A percentile compares a stretch with the other conserved stretches of the same genome.
Conservation (phyloP, 2,329 filamentous ascomycete genomes). For the Fusarium chlamydosporum region DNA sequence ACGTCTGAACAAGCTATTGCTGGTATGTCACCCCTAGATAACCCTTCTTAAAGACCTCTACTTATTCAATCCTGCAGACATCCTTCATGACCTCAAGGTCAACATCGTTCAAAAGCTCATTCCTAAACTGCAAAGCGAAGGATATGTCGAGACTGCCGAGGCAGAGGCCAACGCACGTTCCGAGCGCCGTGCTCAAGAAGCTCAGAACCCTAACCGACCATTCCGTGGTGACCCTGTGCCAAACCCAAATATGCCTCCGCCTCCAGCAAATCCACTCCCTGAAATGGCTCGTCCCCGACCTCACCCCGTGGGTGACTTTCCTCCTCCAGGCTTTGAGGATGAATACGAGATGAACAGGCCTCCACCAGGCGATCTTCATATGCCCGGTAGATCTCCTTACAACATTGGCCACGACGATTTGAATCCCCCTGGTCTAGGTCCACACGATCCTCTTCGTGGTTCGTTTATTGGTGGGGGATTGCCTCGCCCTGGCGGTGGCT, state of each 20-base stretch:
- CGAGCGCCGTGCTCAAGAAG: constrained; percentile 59
- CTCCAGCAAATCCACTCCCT: constrained; percentile 75
- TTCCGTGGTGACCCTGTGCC: constrained; percentile 66
- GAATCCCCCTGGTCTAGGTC: constrained; percentile 87
- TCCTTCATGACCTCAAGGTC: constrained; percentile 80
- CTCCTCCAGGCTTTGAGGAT: constrained; percentile 93
- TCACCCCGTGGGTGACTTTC: constrained; percentile 77
- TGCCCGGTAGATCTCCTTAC: constrained; percentile 68
- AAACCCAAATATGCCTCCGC: constrained; percentile 72
- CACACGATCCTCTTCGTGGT: constrained; percentile 82
- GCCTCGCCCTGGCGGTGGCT: constrained; percentile 70
- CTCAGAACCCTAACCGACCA: constrained; percentile 53
- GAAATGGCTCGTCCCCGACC: constrained; percentile 71
- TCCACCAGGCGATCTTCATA: constrained; percentile 50
- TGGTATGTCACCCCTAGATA: constrained; percentile 47
- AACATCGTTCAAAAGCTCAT: constrained; percentile 88
- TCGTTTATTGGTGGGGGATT: constrained; percentile 74
- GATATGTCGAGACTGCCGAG: constrained; percentile 75
- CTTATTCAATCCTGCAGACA: constrained; percentile 59
- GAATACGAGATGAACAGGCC: constrained; percentile 86
- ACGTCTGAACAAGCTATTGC: constrained; percentile 78
- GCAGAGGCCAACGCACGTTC: constrained; percentile 60
- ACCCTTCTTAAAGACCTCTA: background rate
- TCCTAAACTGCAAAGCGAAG: constrained; percentile 81
- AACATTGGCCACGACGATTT: constrained; percentile 89